Conservation (phyloP, 1,284 basidiomycete species). For the Heliocybe sulcata region DNA sequence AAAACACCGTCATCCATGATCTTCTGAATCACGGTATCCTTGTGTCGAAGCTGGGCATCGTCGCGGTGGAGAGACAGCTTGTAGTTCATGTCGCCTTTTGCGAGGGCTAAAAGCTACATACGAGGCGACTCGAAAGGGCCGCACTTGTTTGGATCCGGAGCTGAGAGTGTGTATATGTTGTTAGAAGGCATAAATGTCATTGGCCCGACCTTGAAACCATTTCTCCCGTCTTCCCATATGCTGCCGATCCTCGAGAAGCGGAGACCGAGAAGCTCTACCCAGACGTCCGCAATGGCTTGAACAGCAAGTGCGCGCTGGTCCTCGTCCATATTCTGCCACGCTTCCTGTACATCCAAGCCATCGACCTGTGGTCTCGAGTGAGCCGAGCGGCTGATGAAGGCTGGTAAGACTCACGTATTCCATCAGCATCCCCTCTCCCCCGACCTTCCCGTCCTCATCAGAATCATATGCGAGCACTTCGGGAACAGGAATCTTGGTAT, state of each 20-base stretch:
- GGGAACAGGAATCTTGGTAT: neutral
- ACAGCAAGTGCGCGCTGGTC: neutral
- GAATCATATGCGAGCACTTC: neutral
- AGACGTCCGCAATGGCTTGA: neutral
- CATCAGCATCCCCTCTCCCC: neutral
- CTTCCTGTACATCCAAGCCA: neutral
- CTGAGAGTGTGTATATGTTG: neutral
- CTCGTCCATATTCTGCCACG: neutral
- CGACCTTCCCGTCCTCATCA: neutral
- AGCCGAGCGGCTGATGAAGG: neutral
- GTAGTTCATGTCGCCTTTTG: neutral
- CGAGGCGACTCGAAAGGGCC: neutral
- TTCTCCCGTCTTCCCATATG: neutral
- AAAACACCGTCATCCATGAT: neutral
- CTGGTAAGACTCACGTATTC: neutral
- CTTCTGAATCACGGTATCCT: neutral
- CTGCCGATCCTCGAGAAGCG: neutral
- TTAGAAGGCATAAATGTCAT: neutral
- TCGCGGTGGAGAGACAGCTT: neutral
- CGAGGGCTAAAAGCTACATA: neutral
- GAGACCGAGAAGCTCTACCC: neutral
- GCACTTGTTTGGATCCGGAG: neutral
- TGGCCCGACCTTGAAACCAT: neutral
- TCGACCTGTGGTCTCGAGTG: neutral
- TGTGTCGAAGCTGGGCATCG: neutral